phyloP scores from a whole-genome alignment of 176 grass and related monocot genomes.

The Musa itinerans region DNA sequence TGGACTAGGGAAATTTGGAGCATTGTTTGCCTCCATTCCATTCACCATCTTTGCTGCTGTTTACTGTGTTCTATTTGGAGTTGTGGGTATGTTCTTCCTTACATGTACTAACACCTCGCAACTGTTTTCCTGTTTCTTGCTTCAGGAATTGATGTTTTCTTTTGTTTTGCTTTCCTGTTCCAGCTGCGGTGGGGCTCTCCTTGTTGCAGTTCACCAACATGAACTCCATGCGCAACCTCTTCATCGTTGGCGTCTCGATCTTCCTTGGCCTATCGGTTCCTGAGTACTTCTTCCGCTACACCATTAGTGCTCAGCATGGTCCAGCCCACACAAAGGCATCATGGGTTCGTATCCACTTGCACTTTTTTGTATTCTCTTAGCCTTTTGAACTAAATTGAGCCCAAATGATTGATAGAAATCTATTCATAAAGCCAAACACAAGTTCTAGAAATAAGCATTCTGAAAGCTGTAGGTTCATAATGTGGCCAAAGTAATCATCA shows the following conservation, averaged over 20 bases:
- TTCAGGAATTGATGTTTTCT: slow-evolving; percentile 1
- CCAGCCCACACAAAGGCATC: slow-evolving; percentile 64
- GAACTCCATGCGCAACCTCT: slow-evolving; percentile 98
- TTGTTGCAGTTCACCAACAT: slow-evolving; percentile 98
- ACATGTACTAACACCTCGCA: neutral
- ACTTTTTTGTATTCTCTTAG: neutral
- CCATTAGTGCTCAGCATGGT: slow-evolving; percentile 50
- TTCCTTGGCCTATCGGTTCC: slow-evolving; percentile 86
- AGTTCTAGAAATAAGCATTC: too few relatives aligned
- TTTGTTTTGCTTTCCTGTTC: slow-evolving; percentile 6
- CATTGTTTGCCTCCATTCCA: slow-evolving; percentile 81
- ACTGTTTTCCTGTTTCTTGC: neutral
- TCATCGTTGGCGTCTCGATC: slow-evolving; percentile 82
- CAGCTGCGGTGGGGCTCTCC: slow-evolving; percentile 83
- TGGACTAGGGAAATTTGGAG: slow-evolving; percentile 78
- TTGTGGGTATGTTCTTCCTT: slow-evolving; percentile 58
- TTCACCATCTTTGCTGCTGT: slow-evolving; percentile 91
- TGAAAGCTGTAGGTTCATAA: too few relatives aligned
- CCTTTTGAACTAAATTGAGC: too few relatives aligned
- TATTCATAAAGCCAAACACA: too few relatives aligned
- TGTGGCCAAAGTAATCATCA: too few relatives aligned
- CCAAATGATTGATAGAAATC: too few relatives aligned
- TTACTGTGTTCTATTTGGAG: slow-evolving; percentile 77
- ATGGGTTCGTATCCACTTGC: slow-evolving; percentile 51
- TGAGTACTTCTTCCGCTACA: slow-evolving; percentile 89